Conservation (phyloP, 139 green algal genomes). For the Marvania coccoides region DNA sequence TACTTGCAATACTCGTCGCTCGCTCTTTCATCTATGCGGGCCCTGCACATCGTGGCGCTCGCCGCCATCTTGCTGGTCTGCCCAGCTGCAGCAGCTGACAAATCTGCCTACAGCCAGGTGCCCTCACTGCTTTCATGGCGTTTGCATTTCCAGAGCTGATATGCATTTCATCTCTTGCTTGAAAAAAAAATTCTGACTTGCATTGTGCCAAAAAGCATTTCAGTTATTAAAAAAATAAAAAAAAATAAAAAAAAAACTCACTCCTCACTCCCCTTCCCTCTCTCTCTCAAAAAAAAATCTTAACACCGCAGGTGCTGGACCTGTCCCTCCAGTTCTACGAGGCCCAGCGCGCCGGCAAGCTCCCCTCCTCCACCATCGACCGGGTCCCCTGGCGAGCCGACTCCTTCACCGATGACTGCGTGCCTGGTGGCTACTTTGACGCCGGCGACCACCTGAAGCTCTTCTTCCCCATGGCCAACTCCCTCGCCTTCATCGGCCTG, state of each 20-base stretch:
- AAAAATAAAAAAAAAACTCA: neutral
- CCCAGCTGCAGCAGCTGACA: too few species aligned
- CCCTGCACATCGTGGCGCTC: neutral
- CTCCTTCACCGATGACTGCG: conserved; percentile 32
- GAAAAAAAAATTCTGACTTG: too few species aligned
- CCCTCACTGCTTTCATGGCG: too few species aligned
- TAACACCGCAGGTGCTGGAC: conserved; percentile 12
- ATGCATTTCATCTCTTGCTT: too few species aligned
- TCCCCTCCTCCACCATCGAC: conserved; percentile 25
- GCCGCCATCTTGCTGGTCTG: neutral
- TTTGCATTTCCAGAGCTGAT: too few species aligned
- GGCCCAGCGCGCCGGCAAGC: conserved; percentile 27
- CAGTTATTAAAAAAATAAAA: neutral
- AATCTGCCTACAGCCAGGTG: neutral
- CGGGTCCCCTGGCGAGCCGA: conserved; percentile 37
- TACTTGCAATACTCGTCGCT: too few species aligned
- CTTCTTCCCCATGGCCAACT: conserved; percentile 45
- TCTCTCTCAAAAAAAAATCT: neutral
- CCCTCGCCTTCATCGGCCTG: conserved; percentile 41
- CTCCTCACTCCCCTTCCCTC: neutral
- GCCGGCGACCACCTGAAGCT: conserved; percentile 55
- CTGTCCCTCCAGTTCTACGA: conserved; percentile 31
- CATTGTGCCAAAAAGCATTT: too few species aligned
- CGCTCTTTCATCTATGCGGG: neutral
- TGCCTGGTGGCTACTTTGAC: conserved; percentile 54